phyloP scores from a whole-genome alignment of 2,329 filamentous ascomycete species.

The Hyphodiscus sp. region DNA sequence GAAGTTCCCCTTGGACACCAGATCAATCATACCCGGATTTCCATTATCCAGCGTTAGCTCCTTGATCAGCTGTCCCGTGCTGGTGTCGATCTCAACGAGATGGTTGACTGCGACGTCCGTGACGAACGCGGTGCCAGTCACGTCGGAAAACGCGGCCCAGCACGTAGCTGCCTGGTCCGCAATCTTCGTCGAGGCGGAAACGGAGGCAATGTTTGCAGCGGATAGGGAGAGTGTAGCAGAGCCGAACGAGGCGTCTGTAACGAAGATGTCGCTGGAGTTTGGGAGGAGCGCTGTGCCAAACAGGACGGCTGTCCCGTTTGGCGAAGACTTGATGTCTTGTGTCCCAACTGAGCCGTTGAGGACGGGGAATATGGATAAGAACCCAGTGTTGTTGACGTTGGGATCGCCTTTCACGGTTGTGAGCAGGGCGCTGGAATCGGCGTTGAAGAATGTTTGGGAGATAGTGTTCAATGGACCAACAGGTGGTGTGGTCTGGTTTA shows the following conservation, averaged over 20 bases:
- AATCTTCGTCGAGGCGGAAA: conserved; percentile 29
- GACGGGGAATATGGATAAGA: conserved; percentile 46
- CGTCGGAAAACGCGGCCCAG: conserved; percentile 46
- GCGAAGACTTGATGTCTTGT: conserved; percentile 35
- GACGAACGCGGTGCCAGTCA: conserved; percentile 48
- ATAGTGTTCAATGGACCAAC: conserved; percentile 51
- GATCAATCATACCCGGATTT: conserved; percentile 49
- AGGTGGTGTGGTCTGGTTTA: conserved; percentile 52
- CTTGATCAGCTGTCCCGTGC: conserved; percentile 41
- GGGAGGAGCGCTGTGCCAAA: conserved; percentile 47
- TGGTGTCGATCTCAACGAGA: conserved; percentile 49
- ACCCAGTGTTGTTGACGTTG: conserved; percentile 47
- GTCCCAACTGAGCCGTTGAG: conserved; percentile 15
- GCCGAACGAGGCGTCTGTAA: conserved; percentile 54
- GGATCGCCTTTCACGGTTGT: conserved; percentile 57
- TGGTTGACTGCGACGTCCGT: conserved; percentile 47
- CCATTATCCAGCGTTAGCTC: conserved; percentile 38
- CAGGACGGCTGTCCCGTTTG: conserved; percentile 48
- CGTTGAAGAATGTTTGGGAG: conserved; percentile 54
- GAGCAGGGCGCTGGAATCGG: conserved; percentile 44
- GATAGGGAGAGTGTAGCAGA: conserved; percentile 42
- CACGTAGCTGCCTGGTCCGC: conserved; percentile 51
- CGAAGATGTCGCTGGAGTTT: conserved; percentile 37
- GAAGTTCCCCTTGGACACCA: conserved; percentile 45
- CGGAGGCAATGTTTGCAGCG: conserved; percentile 37